Evolutionary conservation across 2,329 filamentous ascomycete species (phyloP).

Genomic region (Diaporthe australafricana): DNA sequence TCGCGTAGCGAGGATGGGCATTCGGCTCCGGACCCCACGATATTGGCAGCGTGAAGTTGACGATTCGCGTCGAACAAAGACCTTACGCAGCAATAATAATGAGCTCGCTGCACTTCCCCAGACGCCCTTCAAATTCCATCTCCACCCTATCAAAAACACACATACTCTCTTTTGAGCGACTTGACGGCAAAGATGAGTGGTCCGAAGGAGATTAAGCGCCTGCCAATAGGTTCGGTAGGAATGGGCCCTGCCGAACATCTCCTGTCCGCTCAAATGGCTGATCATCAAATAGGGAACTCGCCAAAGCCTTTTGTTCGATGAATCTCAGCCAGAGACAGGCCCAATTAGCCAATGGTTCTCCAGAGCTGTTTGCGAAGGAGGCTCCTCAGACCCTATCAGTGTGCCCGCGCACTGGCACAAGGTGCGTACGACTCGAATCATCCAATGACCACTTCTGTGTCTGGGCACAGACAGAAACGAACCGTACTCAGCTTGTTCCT

Average conservation of each 20-base stretch:
- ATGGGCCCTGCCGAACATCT: not conserved
- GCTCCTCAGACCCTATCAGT: not conserved
- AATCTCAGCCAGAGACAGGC: not conserved
- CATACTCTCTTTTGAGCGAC: not conserved
- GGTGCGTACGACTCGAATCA: not conserved
- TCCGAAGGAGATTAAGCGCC: not conserved
- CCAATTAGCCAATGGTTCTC: not conserved
- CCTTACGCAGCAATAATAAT: not conserved
- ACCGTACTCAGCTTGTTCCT: not conserved
- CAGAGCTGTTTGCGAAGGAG: not conserved
- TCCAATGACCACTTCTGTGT: not conserved
- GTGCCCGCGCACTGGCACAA: not conserved
- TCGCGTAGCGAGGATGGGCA: not conserved
- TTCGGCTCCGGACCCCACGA: not conserved
- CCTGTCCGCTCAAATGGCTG: not conserved
- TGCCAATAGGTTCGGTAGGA: not conserved
- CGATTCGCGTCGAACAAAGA: not conserved
- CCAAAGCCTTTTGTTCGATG: not conserved
- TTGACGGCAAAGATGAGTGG: conserved; percentile 1
- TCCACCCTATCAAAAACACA: not conserved
- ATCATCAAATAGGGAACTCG: not conserved
- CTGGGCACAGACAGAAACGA: not conserved
- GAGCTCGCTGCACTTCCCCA: not conserved
- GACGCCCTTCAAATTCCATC: not conserved
- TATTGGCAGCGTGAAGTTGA: not conserved